phyloP scores from a whole-genome alignment of 2,329 filamentous ascomycete species.

The Arachnopeziza araneosa region DNA sequence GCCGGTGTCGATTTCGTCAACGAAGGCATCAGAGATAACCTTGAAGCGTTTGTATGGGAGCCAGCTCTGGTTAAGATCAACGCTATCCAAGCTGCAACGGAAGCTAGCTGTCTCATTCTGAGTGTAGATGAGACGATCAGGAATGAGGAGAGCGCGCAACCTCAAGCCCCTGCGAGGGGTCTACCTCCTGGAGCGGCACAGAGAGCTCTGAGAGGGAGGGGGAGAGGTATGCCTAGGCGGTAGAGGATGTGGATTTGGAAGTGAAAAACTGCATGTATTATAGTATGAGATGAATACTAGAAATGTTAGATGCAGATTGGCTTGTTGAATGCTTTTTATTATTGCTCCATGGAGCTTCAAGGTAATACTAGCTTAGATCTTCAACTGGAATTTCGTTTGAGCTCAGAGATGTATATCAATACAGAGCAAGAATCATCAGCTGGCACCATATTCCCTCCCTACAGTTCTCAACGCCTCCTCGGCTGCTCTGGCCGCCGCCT shows the following conservation, averaged over 20 bases:
- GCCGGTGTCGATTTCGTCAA: constrained; percentile 91
- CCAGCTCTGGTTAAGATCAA: constrained; percentile 95
- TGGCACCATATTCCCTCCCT: constrained; percentile 12
- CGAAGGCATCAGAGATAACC: constrained; percentile 90
- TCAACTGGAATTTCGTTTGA: no score
- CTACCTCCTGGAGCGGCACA: constrained; percentile 81
- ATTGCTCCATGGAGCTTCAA: no score
- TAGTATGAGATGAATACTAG: not conserved
- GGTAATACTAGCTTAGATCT: no score
- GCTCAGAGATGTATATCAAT: not conserved
- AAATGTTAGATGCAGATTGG: not conserved
- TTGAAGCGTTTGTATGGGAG: constrained; percentile 96
- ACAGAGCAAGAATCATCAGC: not conserved
- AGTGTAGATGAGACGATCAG: constrained; percentile 97
- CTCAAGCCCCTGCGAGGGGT: constrained; percentile 72
- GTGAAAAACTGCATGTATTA: not conserved
- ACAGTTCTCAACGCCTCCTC: constrained; percentile 15
- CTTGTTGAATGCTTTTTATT: no score
- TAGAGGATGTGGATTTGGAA: constrained; percentile 10
- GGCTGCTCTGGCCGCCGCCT: constrained; percentile 15
- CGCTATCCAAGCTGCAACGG: constrained; percentile 90
- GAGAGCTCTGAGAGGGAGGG: constrained; percentile 75
- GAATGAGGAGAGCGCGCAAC: constrained; percentile 87
- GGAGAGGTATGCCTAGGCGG: constrained; percentile 77
- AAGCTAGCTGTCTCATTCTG: constrained; percentile 91